A percentile compares a stretch with the other conserved stretches of the same genome.
phyloP scores from a whole-genome alignment of 371 early-diverging fungal species.

The Nematocida displodere region DNA sequence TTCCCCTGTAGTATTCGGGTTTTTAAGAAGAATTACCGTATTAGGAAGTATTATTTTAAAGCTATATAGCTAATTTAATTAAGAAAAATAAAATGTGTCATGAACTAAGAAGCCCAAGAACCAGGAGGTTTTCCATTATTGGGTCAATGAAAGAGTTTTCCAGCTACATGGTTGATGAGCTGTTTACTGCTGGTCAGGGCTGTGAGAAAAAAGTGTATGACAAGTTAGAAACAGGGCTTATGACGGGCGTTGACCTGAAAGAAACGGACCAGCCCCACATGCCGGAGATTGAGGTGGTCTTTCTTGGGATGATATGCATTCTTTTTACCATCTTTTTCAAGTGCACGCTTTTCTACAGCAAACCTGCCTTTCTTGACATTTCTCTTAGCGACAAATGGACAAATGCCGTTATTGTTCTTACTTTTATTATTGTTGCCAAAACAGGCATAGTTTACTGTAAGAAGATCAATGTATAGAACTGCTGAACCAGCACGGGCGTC shows the following conservation, averaged over 20 bases:
- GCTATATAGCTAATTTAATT: neutral
- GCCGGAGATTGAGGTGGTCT: slow-evolving; percentile 12
- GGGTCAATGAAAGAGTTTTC: slow-evolving; percentile 17
- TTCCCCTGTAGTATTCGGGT: no score
- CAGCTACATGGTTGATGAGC: neutral
- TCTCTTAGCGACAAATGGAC: neutral
- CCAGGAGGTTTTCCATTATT: slow-evolving; percentile 9
- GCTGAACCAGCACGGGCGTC: no score
- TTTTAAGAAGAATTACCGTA: neutral
- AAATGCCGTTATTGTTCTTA: neutral
- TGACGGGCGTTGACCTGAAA: slow-evolving; percentile 10
- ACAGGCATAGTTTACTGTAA: neutral
- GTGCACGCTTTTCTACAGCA: slow-evolving; percentile 1
- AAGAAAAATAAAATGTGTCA: neutral
- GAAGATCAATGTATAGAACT: no score
- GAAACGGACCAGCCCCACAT: slow-evolving; percentile 10
- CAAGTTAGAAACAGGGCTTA: neutral
- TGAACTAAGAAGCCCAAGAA: neutral
- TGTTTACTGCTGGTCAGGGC: slow-evolving; percentile 27
- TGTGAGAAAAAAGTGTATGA: neutral
- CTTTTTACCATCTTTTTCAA: slow-evolving; percentile 27
- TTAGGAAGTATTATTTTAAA: neutral
- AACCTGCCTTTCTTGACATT: slow-evolving; percentile 1
- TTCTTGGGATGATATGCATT: slow-evolving; percentile 21
- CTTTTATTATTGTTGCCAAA: neutral